These are phyloP conservation scores for Murraya paniculata DNA, from an alignment of 345 rosid species.

Conservation along the genomic window DNA sequence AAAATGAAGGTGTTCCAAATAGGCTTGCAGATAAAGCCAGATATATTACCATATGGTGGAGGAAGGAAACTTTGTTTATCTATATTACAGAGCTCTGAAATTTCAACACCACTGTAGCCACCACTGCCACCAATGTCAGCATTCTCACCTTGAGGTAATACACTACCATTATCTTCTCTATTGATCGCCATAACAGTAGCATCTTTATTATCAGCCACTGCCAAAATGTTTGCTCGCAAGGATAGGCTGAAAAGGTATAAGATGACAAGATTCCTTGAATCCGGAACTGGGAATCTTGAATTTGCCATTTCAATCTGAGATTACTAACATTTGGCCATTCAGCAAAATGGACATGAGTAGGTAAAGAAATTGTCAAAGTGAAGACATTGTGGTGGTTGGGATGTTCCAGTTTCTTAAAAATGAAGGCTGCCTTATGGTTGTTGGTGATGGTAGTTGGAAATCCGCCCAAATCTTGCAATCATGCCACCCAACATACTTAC, in stretches of 20 bases:
- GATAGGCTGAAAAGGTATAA: constrained; percentile 31
- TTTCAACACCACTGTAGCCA: background rate
- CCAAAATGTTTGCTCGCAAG: constrained; percentile 22
- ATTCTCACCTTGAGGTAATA: background rate
- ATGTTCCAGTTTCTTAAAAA: constrained; percentile 45
- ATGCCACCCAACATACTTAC: constrained; percentile 2
- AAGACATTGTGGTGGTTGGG: constrained; percentile 42
- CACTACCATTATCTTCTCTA: background rate
- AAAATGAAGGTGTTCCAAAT: constrained; percentile 78
- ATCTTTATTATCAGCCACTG: constrained; percentile 20
- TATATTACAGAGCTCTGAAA: constrained; percentile 52
- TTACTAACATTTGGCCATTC: constrained; percentile 3
- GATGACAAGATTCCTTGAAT: constrained; percentile 19
- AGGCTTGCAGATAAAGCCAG: constrained; percentile 60
- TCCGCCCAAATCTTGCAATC: constrained; percentile 27
- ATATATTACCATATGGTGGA: constrained; percentile 70
- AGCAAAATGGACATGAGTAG: constrained; percentile 15
- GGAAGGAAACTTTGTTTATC: constrained; percentile 57
- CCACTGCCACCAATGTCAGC: background rate
- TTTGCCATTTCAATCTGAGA: constrained; percentile 34
- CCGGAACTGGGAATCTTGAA: constrained; percentile 20
- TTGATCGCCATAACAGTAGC: background rate
- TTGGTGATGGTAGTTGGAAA: constrained; percentile 41
- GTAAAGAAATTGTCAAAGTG: constrained; percentile 19
- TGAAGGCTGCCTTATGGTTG: constrained; percentile 34